Percentiles rank a stretch among this genome's conserved stretches.
These are phyloP conservation scores for Podospora appendiculata DNA, from an alignment of 495 filamentous ascomycete genomes.

Conservation along the genomic window DNA sequence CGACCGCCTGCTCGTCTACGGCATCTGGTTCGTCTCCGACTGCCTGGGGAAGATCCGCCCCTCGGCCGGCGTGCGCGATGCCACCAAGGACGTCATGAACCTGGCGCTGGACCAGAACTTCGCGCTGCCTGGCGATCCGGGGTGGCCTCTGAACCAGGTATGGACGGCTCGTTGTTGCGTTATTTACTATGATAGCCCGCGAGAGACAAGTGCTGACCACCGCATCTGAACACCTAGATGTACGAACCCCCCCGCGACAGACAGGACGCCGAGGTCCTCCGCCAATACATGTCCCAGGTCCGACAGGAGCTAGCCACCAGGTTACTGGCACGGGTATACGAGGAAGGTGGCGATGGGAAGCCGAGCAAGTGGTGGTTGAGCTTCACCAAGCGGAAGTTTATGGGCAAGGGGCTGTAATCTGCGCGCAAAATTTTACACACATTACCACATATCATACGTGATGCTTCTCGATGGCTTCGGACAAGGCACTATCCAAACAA, in stretches of 20 bases:
- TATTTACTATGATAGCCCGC: too few relatives aligned
- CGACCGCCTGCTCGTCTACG: conserved; percentile 91
- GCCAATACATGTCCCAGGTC: conserved; percentile 84
- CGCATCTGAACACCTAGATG: conserved; percentile 31
- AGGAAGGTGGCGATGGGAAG: conserved; percentile 62
- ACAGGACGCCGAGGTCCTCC: conserved; percentile 78
- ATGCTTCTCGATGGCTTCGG: too few relatives aligned
- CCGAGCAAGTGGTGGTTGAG: conserved; percentile 99
- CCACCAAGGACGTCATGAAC: conserved; percentile 47
- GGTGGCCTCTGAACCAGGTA: conserved; percentile 86
- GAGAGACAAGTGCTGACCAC: not conserved
- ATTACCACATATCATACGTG: too few relatives aligned
- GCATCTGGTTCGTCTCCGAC: conserved; percentile 88
- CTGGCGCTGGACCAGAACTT: conserved; percentile 80
- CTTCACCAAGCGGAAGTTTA: conserved; percentile 97
- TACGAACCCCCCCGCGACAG: conserved; percentile 67
- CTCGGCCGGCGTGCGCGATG: conserved; percentile 39
- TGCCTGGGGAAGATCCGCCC: conserved; percentile 80
- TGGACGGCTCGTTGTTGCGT: conserved; percentile 20
- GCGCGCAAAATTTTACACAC: too few relatives aligned
- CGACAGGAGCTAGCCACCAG: conserved; percentile 82
- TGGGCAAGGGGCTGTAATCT: conserved; percentile 79
- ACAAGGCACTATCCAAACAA: too few relatives aligned
- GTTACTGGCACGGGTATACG: conserved; percentile 78
- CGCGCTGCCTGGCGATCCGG: conserved; percentile 87